Percentiles rank a stretch among this genome's conserved stretches.
These are phyloP conservation scores for Ceratocystis cubensis DNA, from an alignment of 2,329 filamentous ascomycete species.

Conservation along the genomic window DNA sequence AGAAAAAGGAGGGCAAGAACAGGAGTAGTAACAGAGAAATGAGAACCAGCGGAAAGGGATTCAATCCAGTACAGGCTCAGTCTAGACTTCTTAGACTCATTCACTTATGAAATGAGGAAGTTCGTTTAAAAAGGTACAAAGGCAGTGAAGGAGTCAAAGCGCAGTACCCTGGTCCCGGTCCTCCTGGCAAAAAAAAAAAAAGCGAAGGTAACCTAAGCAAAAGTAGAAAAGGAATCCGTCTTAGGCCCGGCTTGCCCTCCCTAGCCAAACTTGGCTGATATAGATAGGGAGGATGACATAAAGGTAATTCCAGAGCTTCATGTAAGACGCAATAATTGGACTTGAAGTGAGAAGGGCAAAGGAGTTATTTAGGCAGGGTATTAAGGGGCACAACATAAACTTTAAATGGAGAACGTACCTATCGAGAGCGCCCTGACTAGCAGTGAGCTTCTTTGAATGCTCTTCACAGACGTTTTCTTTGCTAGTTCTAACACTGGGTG, in stretches of 20 bases:
- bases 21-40: not conserved
- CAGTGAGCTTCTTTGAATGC: not conserved
- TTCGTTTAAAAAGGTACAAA: constrained; percentile 1
- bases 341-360: not conserved
- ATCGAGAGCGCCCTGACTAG: not conserved
- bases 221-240: not conserved
- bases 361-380: not conserved
- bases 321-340: not conserved
- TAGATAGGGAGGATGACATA: not conserved
- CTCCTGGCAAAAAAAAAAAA: not conserved
- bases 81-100: constrained; percentile 4
- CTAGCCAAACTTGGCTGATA: not conserved
- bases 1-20: not conserved
- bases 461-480: not conserved
- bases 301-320: not conserved
- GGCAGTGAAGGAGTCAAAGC: constrained; percentile 15
- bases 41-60: not conserved
- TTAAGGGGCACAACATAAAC: not conserved
- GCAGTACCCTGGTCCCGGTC: not conserved
- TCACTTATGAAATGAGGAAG: constrained; percentile 11
- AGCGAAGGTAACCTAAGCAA: too few species aligned
- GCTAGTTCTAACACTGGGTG: not conserved
- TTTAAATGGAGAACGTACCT: constrained; percentile 6
- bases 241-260: not conserved
- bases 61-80: not conserved